Percentiles rank a stretch among this genome's conserved stretches.
phyloP scores from a whole-genome alignment of 2,329 filamentous ascomycete genomes.

The Aspergillus sp. region DNA sequence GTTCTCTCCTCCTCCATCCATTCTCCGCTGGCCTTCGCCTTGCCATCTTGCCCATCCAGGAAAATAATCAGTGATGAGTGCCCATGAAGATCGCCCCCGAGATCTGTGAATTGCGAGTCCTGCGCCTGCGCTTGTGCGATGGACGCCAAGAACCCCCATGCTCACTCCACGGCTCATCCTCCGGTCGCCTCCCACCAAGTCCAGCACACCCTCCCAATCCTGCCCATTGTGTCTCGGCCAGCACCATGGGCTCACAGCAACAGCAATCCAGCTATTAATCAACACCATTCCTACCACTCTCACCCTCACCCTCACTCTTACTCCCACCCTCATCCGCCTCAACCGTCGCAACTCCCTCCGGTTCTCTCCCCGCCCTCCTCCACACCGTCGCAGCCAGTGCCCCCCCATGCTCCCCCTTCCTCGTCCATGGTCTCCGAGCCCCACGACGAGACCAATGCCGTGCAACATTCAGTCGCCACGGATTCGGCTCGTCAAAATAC shows the following conservation, averaged over 20 bases:
- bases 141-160: constrained; percentile 31
- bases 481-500: constrained; percentile 13
- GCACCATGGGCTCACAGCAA: constrained; percentile 17
- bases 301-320: constrained; percentile 7
- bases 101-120: constrained; percentile 18
- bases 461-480: constrained; percentile 5
- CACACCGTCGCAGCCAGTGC: constrained; percentile 5
- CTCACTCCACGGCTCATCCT: constrained; percentile 17
- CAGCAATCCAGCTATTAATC: constrained; percentile 6
- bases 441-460: constrained; percentile 2
- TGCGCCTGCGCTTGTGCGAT: constrained; percentile 26
- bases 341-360: too few species aligned
- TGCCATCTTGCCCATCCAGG: constrained; percentile 12
- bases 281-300: neutral
- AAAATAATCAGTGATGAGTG: constrained; percentile 17
- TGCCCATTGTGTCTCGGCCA: constrained; percentile 30
- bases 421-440: constrained; percentile 10
- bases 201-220: constrained; percentile 29
- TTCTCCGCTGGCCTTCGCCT: constrained; percentile 16
- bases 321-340: neutral
- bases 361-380: constrained; percentile 8
- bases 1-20: constrained; percentile 11
- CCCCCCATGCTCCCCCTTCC: constrained; percentile 6
- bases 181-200: constrained; percentile 23
- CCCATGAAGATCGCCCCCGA: constrained; percentile 20